phyloP scores from a whole-genome alignment of 805 yeast genomes.

The Metschnikowia lunata region DNA sequence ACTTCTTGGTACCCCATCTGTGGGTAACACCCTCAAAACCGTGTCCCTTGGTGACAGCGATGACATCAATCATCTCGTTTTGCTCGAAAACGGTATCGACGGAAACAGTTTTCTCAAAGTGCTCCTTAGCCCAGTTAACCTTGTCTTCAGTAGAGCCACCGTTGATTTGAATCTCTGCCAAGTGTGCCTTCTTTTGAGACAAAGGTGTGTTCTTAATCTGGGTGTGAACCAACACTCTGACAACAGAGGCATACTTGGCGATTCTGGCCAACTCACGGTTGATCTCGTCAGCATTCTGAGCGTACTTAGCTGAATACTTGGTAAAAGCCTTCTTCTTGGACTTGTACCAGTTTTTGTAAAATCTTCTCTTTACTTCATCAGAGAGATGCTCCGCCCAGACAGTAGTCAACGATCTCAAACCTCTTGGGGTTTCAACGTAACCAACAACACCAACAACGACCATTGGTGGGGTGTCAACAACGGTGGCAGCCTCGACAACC shows the following conservation, averaged over 20 bases:
- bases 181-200: slow-evolving; percentile 98
- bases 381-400: slow-evolving; percentile 99
- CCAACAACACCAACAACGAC: slow-evolving; percentile 99
- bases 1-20: slow-evolving; percentile 99
- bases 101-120: slow-evolving; percentile 97
- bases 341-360: slow-evolving; percentile 99
- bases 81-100: slow-evolving; percentile 97
- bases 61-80: slow-evolving; percentile 97
- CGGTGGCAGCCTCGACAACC: slow-evolving; percentile 98
- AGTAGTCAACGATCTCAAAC: slow-evolving; percentile 98
- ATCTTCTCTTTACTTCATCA: slow-evolving; percentile 99
- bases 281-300: slow-evolving; percentile 81
- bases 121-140: slow-evolving; percentile 98
- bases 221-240: slow-evolving; percentile 99
- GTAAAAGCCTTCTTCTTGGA: slow-evolving; percentile 99
- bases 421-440: slow-evolving; percentile 99
- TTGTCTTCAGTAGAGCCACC: slow-evolving; percentile 98
- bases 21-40: slow-evolving; percentile 99
- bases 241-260: slow-evolving; percentile 96
- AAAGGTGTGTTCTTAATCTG: slow-evolving; percentile 99
- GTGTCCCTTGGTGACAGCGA: slow-evolving; percentile 99
- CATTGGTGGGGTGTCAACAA: slow-evolving; percentile 98
- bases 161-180: slow-evolving; percentile 99
- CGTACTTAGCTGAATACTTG: slow-evolving; percentile 98
- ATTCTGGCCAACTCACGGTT: slow-evolving; percentile 98